These are phyloP conservation scores for Adansonia grandidieri DNA, from an alignment of 441 rosid genomes.

Conservation along the genomic window DNA sequence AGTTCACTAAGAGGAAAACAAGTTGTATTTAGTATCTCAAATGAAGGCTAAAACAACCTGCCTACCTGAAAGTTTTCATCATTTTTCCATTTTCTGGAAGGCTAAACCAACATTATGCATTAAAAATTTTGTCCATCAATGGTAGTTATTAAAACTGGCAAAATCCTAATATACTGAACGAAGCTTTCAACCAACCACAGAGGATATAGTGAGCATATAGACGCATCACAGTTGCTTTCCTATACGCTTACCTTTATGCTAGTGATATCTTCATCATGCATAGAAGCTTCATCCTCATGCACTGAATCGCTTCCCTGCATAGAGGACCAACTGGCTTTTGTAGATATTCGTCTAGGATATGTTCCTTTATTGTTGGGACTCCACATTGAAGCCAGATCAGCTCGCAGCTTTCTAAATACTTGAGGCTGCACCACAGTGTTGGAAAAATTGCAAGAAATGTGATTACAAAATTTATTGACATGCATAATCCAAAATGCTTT, in stretches of 20 bases:
- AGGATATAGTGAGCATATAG: neutral
- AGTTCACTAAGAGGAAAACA: neutral
- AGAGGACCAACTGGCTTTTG: conserved; percentile 36
- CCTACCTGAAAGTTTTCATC: neutral
- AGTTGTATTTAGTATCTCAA: neutral
- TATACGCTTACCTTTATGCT: conserved; percentile 50
- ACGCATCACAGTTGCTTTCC: conserved; percentile 1
- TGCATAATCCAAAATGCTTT: conserved; percentile 2
- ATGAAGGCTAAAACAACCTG: neutral
- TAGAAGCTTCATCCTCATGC: conserved; percentile 25
- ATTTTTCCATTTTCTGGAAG: neutral
- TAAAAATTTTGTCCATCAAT: neutral
- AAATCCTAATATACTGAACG: neutral
- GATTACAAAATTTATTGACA: neutral
- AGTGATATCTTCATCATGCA: conserved; percentile 40
- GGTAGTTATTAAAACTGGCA: conserved; percentile 1
- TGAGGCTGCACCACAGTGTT: conserved; percentile 56
- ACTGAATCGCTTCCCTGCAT: conserved; percentile 35
- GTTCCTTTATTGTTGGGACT: conserved; percentile 50
- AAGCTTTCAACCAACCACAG: neutral
- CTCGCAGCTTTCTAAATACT: conserved; percentile 62
- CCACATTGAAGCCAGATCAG: conserved; percentile 81
- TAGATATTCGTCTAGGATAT: conserved; percentile 48
- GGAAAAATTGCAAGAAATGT: neutral
- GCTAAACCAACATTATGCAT: neutral